phyloP scores from a whole-genome alignment of 2,329 filamentous ascomycete genomes.

The Calonectria leucothoes region DNA sequence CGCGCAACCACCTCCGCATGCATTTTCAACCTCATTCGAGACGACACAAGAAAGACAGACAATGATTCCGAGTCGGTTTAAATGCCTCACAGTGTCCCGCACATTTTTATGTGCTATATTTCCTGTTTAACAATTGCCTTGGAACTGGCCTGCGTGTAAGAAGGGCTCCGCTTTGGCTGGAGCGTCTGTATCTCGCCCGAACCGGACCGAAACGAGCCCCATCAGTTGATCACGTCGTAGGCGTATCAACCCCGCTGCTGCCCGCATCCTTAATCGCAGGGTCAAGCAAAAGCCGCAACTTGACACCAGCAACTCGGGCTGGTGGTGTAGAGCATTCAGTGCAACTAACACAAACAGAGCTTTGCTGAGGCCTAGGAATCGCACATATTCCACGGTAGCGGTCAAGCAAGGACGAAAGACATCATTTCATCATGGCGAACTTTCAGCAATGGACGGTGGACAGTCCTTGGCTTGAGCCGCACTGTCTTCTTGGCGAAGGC shows the following conservation, averaged over 20 bases:
- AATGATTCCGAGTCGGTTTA: neutral
- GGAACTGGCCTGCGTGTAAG: neutral
- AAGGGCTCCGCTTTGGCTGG: slow-evolving; percentile 8
- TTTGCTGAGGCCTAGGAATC: neutral
- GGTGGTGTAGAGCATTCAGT: neutral
- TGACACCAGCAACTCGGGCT: neutral
- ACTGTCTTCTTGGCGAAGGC: slow-evolving; percentile 78
- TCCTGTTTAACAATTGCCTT: neutral
- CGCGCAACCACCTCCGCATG: slow-evolving; percentile 18
- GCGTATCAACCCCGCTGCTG: slow-evolving; percentile 17
- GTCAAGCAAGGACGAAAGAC: neutral
- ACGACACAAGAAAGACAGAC: neutral
- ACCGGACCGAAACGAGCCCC: slow-evolving; percentile 17
- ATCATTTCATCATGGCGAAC: slow-evolving; percentile 45
- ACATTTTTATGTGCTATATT: neutral
- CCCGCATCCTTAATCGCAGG: neutral
- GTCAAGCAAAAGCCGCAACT: slow-evolving; percentile 7
- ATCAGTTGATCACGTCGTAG: neutral
- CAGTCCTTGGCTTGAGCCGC: slow-evolving; percentile 67
- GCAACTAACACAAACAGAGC: neutral
- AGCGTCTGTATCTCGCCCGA: slow-evolving; percentile 19
- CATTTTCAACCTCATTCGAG: neutral
- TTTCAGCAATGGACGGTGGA: slow-evolving; percentile 63
- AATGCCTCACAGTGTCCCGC: neutral
- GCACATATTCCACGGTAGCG: neutral